Conservation (phyloP, 2,329 filamentous ascomycete genomes). For the Hymenoscyphus scutula region DNA sequence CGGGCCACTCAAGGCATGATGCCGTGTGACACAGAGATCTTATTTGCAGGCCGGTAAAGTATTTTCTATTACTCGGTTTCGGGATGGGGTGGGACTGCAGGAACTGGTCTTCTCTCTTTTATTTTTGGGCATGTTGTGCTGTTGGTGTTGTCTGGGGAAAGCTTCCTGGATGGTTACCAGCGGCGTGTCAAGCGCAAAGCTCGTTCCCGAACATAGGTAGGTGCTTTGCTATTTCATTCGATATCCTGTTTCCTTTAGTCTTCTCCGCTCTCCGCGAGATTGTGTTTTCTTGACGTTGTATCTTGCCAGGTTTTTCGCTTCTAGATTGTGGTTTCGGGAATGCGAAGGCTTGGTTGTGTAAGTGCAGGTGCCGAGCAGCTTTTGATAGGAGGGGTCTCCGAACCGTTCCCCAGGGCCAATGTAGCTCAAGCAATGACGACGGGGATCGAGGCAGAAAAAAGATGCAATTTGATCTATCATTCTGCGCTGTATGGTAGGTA, state of each 20-base stretch:
- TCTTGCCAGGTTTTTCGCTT: neutral
- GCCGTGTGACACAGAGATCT: neutral
- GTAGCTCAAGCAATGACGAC: neutral
- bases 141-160: neutral
- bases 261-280: neutral
- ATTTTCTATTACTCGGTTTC: neutral
- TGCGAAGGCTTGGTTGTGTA: constrained; percentile 1
- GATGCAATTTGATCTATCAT: neutral
- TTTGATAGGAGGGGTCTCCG: neutral
- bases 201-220: neutral
- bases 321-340: neutral
- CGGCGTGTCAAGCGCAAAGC: neutral
- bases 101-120: neutral
- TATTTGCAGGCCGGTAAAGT: neutral
- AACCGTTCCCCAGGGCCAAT: neutral
- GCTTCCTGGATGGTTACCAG: constrained; percentile 1
- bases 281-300: neutral
- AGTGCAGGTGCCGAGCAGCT: neutral
- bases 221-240: neutral
- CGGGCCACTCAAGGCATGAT: neutral
- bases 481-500: neutral
- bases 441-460: neutral
- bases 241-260: neutral
- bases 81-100: no score
- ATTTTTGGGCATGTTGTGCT: neutral